Conservation (phyloP, 345 rosid genomes). For the Boechera stricta region DNA sequence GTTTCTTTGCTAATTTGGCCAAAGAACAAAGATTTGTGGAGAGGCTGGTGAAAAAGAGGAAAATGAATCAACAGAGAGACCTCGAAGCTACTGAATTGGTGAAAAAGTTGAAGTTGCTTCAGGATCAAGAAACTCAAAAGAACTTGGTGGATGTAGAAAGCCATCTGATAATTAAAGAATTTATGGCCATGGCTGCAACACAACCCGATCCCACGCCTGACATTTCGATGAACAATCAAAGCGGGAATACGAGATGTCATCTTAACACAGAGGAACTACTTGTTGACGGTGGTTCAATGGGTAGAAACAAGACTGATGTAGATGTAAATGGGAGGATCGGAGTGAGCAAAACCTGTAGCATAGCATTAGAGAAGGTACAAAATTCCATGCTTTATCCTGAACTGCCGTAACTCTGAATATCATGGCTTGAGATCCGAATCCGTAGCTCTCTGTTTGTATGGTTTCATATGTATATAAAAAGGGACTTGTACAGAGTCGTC, state of each 20-base stretch:
- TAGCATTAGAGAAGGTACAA: too few species aligned
- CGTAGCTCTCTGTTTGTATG: not conserved
- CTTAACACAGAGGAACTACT: not conserved
- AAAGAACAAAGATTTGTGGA: constrained; percentile 51
- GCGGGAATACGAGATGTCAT: not conserved
- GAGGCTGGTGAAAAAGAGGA: constrained; percentile 47
- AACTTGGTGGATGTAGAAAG: constrained; percentile 2
- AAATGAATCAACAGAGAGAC: constrained; percentile 15
- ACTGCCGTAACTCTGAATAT: not conserved
- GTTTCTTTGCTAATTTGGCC: constrained; percentile 67
- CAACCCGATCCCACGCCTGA: not conserved
- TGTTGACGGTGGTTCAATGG: not conserved
- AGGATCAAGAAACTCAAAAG: constrained; percentile 28
- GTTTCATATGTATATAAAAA: constrained; percentile 11
- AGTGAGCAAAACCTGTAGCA: not conserved
- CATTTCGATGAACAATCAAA: not conserved
- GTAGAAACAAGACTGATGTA: not conserved
- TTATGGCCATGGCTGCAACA: constrained; percentile 4
- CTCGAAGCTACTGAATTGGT: constrained; percentile 22
- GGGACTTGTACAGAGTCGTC: not conserved
- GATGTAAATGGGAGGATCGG: not conserved
- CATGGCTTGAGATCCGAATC: not conserved
- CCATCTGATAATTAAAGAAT: not conserved
- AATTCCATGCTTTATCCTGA: not conserved
- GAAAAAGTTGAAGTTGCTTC: constrained; percentile 23